phyloP scores from a whole-genome alignment of 2,329 filamentous ascomycete species.

The Piedraia hortae region DNA sequence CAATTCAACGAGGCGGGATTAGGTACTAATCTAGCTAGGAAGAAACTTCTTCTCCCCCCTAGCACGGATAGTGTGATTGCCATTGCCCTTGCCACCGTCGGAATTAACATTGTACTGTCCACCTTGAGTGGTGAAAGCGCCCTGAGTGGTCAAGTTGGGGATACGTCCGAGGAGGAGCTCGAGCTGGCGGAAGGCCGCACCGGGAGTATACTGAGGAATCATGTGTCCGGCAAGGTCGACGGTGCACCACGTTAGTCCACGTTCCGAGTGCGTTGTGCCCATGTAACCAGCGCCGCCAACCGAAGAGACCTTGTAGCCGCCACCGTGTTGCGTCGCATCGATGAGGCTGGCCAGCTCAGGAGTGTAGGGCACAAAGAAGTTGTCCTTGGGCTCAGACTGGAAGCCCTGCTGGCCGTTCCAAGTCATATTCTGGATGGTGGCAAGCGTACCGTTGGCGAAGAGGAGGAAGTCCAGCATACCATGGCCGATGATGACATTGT shows the following conservation, averaged over 20 bases:
- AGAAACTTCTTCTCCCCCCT: too few relatives aligned
- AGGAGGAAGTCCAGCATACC: conserved; percentile 8
- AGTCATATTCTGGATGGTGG: conserved; percentile 9
- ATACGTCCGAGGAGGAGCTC: conserved; percentile 18
- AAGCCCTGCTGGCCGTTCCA: conserved; percentile 11
- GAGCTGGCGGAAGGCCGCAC: conserved; percentile 16
- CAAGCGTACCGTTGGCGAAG: conserved; percentile 8
- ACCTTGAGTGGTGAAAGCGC: too few relatives aligned
- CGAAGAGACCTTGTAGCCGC: conserved; percentile 1
- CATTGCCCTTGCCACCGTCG: too few relatives aligned
- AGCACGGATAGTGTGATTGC: too few relatives aligned
- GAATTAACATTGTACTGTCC: too few relatives aligned
- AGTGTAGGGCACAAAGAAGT: conserved; percentile 8
- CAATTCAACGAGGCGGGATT: too few relatives aligned
- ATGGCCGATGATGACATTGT: conserved; percentile 11
- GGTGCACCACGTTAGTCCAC: conserved; percentile 5
- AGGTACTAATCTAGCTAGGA: too few relatives aligned
- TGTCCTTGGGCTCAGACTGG: conserved; percentile 4
- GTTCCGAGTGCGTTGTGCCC: conserved; percentile 6
- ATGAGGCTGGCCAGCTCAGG: conserved; percentile 2
- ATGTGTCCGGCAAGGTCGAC: conserved; percentile 9
- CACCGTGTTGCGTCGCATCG: conserved; percentile 3
- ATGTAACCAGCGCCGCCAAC: conserved; percentile 7
- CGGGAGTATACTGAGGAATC: conserved; percentile 15
- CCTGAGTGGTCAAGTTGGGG: too few relatives aligned